phyloP scores from a whole-genome alignment of 2,329 filamentous ascomycete species.

The Madurella mycetomatis region DNA sequence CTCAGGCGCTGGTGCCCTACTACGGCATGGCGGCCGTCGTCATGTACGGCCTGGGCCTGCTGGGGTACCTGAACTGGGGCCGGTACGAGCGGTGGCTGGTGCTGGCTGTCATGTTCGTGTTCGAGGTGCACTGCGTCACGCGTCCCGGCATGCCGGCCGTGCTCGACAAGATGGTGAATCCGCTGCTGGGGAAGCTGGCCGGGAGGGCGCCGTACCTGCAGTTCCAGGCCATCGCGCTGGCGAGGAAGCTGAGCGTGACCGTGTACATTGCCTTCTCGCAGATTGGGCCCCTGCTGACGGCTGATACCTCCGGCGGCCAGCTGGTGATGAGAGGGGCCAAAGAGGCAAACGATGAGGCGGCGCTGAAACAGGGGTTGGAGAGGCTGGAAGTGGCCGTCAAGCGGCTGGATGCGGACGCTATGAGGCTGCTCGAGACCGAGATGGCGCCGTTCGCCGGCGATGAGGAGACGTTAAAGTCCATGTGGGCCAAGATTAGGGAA shows the following conservation, averaged over 20 bases:
- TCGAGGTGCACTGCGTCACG: conserved; percentile 55
- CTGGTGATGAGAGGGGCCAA: conserved; percentile 27
- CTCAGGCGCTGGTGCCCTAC: conserved; percentile 54
- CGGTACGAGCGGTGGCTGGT: conserved; percentile 63
- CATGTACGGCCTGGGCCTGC: conserved; percentile 57
- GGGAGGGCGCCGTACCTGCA: conserved; percentile 65
- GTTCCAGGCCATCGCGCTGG: conserved; percentile 75
- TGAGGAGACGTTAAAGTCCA: conserved; percentile 54
- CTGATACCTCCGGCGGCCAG: conserved; percentile 34
- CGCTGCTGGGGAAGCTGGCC: conserved; percentile 33
- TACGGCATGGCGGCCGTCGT: conserved; percentile 54
- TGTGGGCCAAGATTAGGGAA: conserved; percentile 72
- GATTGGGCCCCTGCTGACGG: conserved; percentile 62
- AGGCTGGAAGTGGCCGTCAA: conserved; percentile 58
- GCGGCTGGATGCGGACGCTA: conserved; percentile 64
- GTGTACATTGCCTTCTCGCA: conserved; percentile 80
- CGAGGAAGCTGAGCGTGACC: conserved; percentile 71
- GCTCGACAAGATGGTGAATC: conserved; percentile 32
- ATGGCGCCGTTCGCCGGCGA: conserved; percentile 78
- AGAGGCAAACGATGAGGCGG: conserved; percentile 43
- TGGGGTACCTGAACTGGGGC: conserved; percentile 66
- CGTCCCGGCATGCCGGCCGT: conserved; percentile 47
- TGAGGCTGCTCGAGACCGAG: conserved; percentile 69
- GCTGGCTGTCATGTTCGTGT: conserved; percentile 48
- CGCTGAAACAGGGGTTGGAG: conserved; percentile 57